These are phyloP conservation scores for Evernia prunastri DNA, from an alignment of 495 filamentous ascomycete species.

Conservation along the genomic window DNA sequence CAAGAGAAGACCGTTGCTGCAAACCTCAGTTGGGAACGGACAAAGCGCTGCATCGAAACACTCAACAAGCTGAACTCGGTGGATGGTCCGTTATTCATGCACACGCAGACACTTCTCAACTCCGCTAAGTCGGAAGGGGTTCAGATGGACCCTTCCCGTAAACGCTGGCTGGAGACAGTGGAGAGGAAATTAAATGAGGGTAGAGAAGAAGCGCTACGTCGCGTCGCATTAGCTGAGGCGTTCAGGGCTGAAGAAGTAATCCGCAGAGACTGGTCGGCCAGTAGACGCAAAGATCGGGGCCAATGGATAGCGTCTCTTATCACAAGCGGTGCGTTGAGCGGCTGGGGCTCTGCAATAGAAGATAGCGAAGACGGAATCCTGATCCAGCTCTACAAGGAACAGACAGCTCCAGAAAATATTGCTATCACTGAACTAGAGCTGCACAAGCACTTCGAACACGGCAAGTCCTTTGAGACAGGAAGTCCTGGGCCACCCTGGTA, in stretches of 20 bases:
- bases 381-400: background rate
- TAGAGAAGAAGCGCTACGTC: background rate
- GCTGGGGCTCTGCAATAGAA: conserved; percentile 2
- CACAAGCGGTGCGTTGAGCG: conserved; percentile 1
- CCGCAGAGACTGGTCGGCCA: background rate
- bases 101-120: background rate
- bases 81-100: background rate
- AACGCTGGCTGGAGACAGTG: background rate
- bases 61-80: background rate
- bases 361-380: background rate
- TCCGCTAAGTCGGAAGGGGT: background rate
- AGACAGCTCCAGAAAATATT: background rate
- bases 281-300: conserved; percentile 1
- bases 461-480: background rate
- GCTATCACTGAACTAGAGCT: conserved; percentile 7
- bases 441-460: conserved; percentile 2
- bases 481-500: background rate
- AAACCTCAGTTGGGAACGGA: background rate
- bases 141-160: background rate
- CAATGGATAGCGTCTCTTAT: conserved; percentile 14
- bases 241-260: background rate
- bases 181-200: background rate
- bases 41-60: background rate
- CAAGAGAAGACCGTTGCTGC: conserved; percentile 4
- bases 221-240: background rate